Conservation (phyloP, 1,139 yeast genomes). For the Eremothecium sinecaudum region DNA sequence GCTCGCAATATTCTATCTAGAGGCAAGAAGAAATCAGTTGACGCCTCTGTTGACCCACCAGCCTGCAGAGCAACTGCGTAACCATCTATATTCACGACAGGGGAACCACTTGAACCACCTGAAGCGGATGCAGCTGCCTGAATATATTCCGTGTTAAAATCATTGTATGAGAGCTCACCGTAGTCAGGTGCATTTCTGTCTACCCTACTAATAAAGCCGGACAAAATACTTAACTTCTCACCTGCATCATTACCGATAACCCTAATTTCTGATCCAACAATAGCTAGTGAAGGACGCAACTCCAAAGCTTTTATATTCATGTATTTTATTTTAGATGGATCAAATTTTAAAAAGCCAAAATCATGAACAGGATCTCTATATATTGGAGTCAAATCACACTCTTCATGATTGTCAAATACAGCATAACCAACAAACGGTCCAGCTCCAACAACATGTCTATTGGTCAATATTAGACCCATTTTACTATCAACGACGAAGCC, state of each 20-base stretch:
- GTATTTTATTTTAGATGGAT: constrained; percentile 63
- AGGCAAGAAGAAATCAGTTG: constrained; percentile 88
- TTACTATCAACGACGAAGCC: constrained; percentile 89
- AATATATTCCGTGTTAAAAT: constrained; percentile 89
- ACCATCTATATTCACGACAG: constrained; percentile 82
- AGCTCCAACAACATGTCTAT: constrained; percentile 90
- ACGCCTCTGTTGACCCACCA: constrained; percentile 85
- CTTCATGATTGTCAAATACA: constrained; percentile 91
- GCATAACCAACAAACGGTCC: constrained; percentile 90
- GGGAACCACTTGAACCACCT: constrained; percentile 94
- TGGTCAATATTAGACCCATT: constrained; percentile 76
- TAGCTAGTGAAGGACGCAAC: constrained; percentile 72
- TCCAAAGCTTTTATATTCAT: constrained; percentile 60
- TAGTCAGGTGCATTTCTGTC: constrained; percentile 95
- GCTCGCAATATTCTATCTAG: constrained; percentile 78
- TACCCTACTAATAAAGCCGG: constrained; percentile 82
- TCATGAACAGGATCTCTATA: constrained; percentile 83
- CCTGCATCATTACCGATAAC: constrained; percentile 97
- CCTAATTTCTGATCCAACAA: constrained; percentile 83
- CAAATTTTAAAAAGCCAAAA: constrained; percentile 71
- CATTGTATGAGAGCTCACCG: constrained; percentile 82
- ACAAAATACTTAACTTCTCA: constrained; percentile 76
- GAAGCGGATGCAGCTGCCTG: constrained; percentile 96
- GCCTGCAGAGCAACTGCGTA: constrained; percentile 88
- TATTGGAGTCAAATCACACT: constrained; percentile 74